Evolutionary conservation across 306 rosid species (phyloP), one percentile per base, ranked within the genome.

Genomic region (Gillenia trifoliata): DNA sequence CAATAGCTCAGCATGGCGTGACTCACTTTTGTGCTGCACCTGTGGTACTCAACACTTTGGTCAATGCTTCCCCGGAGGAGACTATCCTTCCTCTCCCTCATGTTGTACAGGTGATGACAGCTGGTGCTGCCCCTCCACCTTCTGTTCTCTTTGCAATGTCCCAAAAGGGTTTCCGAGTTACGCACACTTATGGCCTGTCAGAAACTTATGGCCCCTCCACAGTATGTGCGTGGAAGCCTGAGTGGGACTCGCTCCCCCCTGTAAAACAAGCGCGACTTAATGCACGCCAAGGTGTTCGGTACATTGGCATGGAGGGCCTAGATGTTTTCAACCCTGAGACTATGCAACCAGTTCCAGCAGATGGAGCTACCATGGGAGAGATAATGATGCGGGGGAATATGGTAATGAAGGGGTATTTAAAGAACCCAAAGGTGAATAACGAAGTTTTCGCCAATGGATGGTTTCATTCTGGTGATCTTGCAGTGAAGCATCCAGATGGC

Each of bases 21-120:
- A 91, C 98, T 77, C 90, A 93, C 80, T 93, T 93, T 74, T 93
- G 98, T 82, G 98, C 96, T 57, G 98, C 97, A 16, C 98, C 98
- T 3, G 91, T 93, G 76, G 97, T 93, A 56, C 97, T 93, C 50
- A 93, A 93, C 78, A 75, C 93, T 57, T 84, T 93, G 54, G 87
- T 93, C 26, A 88, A 94, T 80, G 95, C 97, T 50, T 77, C 89
- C 63, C 68, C 84, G 0, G 85, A 87, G 20, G 94, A 94, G 8
- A 86, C 87, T 10, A 86, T 94, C 80, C 91, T 88, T 78, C 98
- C 97, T 65, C 93, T 91, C n/a, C 96, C 96, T 40, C 98, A 79
- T 62, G 78, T 81, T 25, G 98, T 93, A 11, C 78, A 84, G 26
- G 97, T 87, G 70, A 91, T 82, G 81, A 93, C 97, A 15, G 98